phyloP scores from a whole-genome alignment of 371 early-diverging fungal genomes.

The Circinella minor region DNA sequence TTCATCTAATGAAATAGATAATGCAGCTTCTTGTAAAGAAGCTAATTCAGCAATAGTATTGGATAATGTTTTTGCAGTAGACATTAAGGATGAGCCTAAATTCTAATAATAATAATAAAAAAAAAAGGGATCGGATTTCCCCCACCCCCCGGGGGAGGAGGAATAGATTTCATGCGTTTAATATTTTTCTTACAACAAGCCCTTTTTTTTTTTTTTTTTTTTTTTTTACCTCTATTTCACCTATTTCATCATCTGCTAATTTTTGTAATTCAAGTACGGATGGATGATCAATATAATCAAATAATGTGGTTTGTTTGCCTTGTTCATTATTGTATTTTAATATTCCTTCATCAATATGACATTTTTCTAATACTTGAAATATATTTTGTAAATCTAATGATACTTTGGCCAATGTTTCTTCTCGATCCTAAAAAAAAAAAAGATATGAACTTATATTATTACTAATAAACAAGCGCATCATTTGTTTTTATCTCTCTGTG shows the following conservation, averaged over 20 bases:
- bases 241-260: constrained; percentile 51
- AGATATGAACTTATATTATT: too few relatives aligned
- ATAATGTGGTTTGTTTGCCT: constrained; percentile 27
- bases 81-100: constrained; percentile 23
- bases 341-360: constrained; percentile 40
- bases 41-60: constrained; percentile 31
- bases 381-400: constrained; percentile 44
- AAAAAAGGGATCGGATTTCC: too few relatives aligned
- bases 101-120: constrained; percentile 22
- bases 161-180: too few relatives aligned
- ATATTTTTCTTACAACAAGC: too few relatives aligned
- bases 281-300: constrained; percentile 55
- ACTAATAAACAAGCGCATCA: too few relatives aligned
- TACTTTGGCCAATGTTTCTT: constrained; percentile 34
- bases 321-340: constrained; percentile 33
- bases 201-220: too few relatives aligned
- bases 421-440: constrained; percentile 36
- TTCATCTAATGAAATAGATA: constrained; percentile 34
- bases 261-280: constrained; percentile 50
- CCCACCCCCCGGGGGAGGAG: too few relatives aligned
- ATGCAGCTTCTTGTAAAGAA: constrained; percentile 26
- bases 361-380: constrained; percentile 40
- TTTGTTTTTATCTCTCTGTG: too few relatives aligned
- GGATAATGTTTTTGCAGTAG: constrained; percentile 32
- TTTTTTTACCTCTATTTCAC: constrained; percentile 42